Evolutionary conservation across 176 grass and related monocot genomes (phyloP), one percentile per base, ranked within the genome.

Genomic region (Musa acuminata): DNA sequence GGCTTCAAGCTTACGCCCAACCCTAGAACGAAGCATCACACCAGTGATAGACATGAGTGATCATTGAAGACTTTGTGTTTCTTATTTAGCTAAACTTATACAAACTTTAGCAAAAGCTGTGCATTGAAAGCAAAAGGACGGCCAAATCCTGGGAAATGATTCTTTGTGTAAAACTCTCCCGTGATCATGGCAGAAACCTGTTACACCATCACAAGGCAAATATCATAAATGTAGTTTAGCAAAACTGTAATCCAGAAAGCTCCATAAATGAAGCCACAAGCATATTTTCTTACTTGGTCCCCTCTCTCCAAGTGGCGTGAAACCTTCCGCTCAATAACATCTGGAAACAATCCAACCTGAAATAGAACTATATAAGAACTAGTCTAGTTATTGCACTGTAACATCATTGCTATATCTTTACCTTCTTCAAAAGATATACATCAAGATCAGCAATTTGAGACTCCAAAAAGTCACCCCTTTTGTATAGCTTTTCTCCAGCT

Each of bases 131-230:
- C 80, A 75, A 87, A 98, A 76, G 94, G 94, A 20, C 94, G 85
- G 77, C 87, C 94, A 84, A 91, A 98, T 85, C 94, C 94, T 1
- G 90, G 90, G 66, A 98, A 98, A 26, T 93, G 94, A 63, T 98
- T 89, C 84, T 88, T 93, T 72, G 80, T 87, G 76, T 93, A 98
- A 84, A 93, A 98, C 78, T 93, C 94, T 79, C 75, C 84, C 65
- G 94, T 98, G 58, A 98, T 89, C 68, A 91, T 80, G 77, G 94
- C 94, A 19, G 94, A 98, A 19, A 98, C 90, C 90, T 98, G 27
- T 29, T 29, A 64, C 75, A n/a, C 20, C 67, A 50, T 70, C 51
- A 11, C 74, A 74, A 66, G 17, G 0, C 22, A 76, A 74, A 48
- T 69, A 60, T 65, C 14, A 73, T 79, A 72, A 71, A 81, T 48